Conservation (phyloP, 2,329 filamentous ascomycete genomes). For the Cercospora zeae-maydis region DNA sequence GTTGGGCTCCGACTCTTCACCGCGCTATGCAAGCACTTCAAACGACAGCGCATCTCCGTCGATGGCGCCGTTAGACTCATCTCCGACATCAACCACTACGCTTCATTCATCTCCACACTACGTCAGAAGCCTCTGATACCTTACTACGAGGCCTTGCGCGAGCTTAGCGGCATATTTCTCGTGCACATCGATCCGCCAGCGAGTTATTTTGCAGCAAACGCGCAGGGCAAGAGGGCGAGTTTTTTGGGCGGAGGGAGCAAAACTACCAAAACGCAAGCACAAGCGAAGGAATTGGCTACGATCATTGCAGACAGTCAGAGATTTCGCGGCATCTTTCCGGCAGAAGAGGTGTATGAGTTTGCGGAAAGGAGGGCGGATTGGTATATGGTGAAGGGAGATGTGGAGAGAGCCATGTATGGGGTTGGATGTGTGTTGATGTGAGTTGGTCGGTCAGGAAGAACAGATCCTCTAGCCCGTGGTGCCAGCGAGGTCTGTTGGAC, state of each 20-base stretch:
- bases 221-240: constrained; percentile 28
- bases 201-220: constrained; percentile 25
- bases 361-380: constrained; percentile 91
- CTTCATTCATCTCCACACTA: constrained; percentile 75
- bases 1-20: constrained; percentile 90
- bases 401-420: constrained; percentile 96
- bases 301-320: constrained; percentile 90
- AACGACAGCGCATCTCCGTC: constrained; percentile 87
- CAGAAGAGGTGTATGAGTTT: constrained; percentile 97
- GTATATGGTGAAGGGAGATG: constrained; percentile 82
- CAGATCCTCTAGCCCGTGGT: too few relatives aligned
- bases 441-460: constrained; percentile 6
- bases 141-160: constrained; percentile 87
- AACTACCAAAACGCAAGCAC: constrained; percentile 53
- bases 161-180: constrained; percentile 92
- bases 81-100: constrained; percentile 93
- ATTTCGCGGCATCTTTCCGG: constrained; percentile 87
- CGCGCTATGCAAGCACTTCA: constrained; percentile 92
- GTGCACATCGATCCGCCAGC: constrained; percentile 55
- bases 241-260: constrained; percentile 26
- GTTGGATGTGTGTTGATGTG: constrained; percentile 85
- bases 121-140: constrained; percentile 78
- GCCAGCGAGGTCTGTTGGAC: too few relatives aligned
- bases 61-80: constrained; percentile 89
- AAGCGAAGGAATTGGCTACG: constrained; percentile 90